Conservation (phyloP, 169 alveolate species). For the Theileria orientalis region DNA sequence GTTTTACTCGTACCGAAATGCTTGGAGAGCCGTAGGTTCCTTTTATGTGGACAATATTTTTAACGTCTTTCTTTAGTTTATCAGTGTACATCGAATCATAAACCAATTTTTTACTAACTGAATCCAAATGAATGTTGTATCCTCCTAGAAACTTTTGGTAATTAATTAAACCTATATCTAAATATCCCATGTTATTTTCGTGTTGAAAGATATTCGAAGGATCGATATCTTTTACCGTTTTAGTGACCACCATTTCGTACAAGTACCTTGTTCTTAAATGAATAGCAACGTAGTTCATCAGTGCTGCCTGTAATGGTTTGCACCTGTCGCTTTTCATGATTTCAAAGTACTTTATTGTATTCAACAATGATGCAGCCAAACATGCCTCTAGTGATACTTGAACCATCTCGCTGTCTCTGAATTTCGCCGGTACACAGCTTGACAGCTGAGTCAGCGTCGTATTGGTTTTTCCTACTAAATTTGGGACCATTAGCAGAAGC, state of each 20-base stretch:
- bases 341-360: slow-evolving; percentile 32
- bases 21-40: slow-evolving; percentile 19
- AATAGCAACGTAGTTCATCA: slow-evolving; percentile 53
- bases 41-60: too few relatives aligned
- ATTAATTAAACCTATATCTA: too few relatives aligned
- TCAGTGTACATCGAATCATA: too few relatives aligned
- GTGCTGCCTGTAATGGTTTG: slow-evolving; percentile 52
- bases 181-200: too few relatives aligned
- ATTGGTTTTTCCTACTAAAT: too few relatives aligned
- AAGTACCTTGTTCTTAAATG: slow-evolving; percentile 34
- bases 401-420: slow-evolving; percentile 66
- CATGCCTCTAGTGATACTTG: slow-evolving; percentile 49
- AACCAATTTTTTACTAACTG: too few relatives aligned
- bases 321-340: slow-evolving; percentile 36
- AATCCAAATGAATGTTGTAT: too few relatives aligned
- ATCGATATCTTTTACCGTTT: slow-evolving; percentile 28
- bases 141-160: too few relatives aligned
- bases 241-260: slow-evolving; percentile 9
- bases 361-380: slow-evolving; percentile 42
- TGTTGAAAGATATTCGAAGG: too few relatives aligned
- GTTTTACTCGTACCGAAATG: slow-evolving; percentile 4
- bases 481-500: slow-evolving; percentile 68
- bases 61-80: too few relatives aligned
- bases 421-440: slow-evolving; percentile 62
- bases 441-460: slow-evolving; percentile 58